These are phyloP conservation scores for Leccinum fuscescens DNA, from an alignment of 1,284 basidiomycete species.

Conservation along the genomic window DNA sequence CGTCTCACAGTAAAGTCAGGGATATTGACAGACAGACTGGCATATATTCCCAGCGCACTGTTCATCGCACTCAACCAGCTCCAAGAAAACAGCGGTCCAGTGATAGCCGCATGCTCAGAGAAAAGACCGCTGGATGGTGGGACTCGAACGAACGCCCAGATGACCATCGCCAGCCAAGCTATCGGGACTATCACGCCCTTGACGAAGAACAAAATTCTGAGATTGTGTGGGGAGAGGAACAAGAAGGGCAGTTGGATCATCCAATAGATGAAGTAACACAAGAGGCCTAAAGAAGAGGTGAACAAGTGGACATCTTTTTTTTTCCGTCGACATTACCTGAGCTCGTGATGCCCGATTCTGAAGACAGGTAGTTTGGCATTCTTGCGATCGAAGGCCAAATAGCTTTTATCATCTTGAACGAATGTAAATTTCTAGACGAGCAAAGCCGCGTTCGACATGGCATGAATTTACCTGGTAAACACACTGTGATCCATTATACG, in stretches of 20 bases:
- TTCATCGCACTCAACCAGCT: conserved; percentile 57
- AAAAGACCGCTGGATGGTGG: conserved; percentile 47
- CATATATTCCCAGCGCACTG: conserved; percentile 52
- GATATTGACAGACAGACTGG: conserved; percentile 56
- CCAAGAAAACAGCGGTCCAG: conserved; percentile 44
- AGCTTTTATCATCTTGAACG: conserved; percentile 54
- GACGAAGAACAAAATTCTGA: conserved; percentile 60
- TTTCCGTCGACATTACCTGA: conserved; percentile 32
- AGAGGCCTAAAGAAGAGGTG: conserved; percentile 35
- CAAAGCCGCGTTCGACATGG: not conserved
- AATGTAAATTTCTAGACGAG: not conserved
- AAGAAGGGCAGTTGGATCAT: conserved; percentile 61
- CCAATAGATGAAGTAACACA: conserved; percentile 70
- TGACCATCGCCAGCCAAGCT: conserved; percentile 57
- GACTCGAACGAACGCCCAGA: conserved; percentile 59
- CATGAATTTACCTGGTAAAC: conserved; percentile 25
- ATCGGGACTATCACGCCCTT: conserved; percentile 62
- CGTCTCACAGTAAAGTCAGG: conserved; percentile 53
- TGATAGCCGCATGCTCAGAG: conserved; percentile 33
- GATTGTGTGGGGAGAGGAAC: conserved; percentile 58
- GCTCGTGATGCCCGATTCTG: conserved; percentile 54
- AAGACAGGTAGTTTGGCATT: conserved; percentile 55
- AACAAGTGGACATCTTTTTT: not conserved
- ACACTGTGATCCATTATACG: conserved; percentile 33
- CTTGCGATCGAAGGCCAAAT: conserved; percentile 64